These are phyloP conservation scores for Pseudoneurospora amorphoporcata DNA, from an alignment of 495 filamentous ascomycete genomes.

Conservation along the genomic window DNA sequence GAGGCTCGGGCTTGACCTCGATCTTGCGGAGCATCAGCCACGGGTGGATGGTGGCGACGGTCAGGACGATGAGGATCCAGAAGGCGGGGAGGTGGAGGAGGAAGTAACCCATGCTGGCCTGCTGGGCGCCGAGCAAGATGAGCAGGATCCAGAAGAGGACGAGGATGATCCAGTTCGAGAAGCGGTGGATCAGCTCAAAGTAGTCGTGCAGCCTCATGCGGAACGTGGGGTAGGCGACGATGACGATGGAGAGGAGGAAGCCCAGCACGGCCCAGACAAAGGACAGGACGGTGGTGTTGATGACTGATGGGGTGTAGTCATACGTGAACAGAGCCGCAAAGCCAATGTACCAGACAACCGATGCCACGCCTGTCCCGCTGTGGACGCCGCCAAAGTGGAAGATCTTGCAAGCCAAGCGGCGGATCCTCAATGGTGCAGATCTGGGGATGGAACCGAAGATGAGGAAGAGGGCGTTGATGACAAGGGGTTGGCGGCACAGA, in stretches of 20 bases:
- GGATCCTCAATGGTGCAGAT: constrained; percentile 52
- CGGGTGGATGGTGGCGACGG: constrained; percentile 50
- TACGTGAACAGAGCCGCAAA: constrained; percentile 38
- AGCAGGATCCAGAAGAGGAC: constrained; percentile 53
- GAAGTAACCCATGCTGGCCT: constrained; percentile 26
- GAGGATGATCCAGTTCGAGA: constrained; percentile 52
- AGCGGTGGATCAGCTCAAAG: constrained; percentile 58
- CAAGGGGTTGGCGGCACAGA: constrained; percentile 60
- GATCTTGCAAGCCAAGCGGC: constrained; percentile 54
- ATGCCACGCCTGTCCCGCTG: constrained; percentile 57
- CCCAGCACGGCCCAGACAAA: constrained; percentile 30
- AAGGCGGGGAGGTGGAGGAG: constrained; percentile 51
- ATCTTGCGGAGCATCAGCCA: constrained; percentile 58
- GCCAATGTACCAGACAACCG: constrained; percentile 58
- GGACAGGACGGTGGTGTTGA: constrained; percentile 12
- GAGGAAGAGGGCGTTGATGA: constrained; percentile 60
- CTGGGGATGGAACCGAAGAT: constrained; percentile 46
- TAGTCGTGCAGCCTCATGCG: constrained; percentile 46
- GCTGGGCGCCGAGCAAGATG: constrained; percentile 34
- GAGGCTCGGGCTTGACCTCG: constrained; percentile 47
- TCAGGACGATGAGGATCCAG: constrained; percentile 55
- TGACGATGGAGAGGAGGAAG: constrained; percentile 30
- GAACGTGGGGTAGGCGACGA: constrained; percentile 41
- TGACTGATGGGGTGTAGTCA: constrained; percentile 20
- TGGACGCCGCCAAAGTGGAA: constrained; percentile 73